Base-by-base conservation (phyloP, 2,329 filamentous ascomycete genomes). In the Aspergillus awamori region DNA sequence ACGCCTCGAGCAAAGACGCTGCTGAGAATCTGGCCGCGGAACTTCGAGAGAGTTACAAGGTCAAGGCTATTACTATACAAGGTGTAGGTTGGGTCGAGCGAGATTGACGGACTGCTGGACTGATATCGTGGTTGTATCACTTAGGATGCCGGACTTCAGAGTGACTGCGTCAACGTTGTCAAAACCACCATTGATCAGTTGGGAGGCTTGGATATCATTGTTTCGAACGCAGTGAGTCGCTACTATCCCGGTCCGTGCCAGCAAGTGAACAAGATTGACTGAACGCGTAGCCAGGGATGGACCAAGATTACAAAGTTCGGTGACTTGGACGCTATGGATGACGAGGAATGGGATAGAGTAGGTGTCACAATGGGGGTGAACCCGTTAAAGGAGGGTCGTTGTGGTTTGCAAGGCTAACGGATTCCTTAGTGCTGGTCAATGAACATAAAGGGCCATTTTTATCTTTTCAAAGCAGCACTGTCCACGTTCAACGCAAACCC, bases 181-280 rank as follows among this genome's bases (percentile, higher is more conserved):
- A 76, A 83, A 17, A 82, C 88, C 48, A 84, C 86, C 1, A 80
- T 88, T 52, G 76, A 82, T 26, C 76, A 75, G n/a, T 81, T 92
- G 64, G 89, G 88, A 4, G 86, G 88, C 1, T 74, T 95, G n/a
- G 91, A 95, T 76, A 83, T 92, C 43, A 80, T 95, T 49, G 86
- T 94, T 69, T 90, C 89, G 2, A 95, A 95, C 74, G 89, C 89
- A 17, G 84, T 87, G 69, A 51, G 81, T 62, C 11, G 45, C 26
- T 30, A 24, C 22, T 26, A 5, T 11, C 11, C 7, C 41, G 4
- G 36, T 11, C 3, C 15, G 5, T 26, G n/a, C 6, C 43, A 43
- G 48, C 17, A 2, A 8, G 20, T 1, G 4, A 7, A 26, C 22
- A 11, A 52, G 8, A 13, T 41, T 30, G 17, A 33, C 58, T 62